These are phyloP conservation scores for Arachis stenosperma DNA, from an alignment of 306 rosid species.

Conservation along the genomic window DNA sequence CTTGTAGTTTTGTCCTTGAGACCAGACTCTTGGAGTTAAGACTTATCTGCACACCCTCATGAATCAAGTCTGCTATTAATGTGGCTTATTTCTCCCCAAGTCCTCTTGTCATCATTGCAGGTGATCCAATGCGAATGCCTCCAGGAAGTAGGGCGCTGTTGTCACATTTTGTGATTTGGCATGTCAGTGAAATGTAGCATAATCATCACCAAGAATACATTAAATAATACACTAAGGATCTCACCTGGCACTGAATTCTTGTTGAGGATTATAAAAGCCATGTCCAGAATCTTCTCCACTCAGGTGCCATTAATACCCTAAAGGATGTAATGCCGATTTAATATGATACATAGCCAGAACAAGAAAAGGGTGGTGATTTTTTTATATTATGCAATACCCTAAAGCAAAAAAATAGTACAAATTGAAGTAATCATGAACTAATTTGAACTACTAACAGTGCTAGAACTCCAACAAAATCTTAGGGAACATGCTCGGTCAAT, in stretches of 20 bases:
- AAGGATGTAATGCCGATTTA: constrained; percentile 30
- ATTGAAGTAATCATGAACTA: too few relatives aligned
- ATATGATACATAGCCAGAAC: constrained; percentile 19
- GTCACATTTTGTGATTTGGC: constrained; percentile 58
- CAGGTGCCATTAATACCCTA: constrained; percentile 98
- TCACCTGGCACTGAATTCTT: constrained; percentile 94
- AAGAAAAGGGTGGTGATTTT: background rate
- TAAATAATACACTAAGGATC: constrained; percentile 6
- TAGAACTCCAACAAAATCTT: too few relatives aligned
- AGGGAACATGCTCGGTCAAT: too few relatives aligned
- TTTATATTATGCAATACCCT: background rate
- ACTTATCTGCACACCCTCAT: constrained; percentile 80
- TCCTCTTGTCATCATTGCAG: constrained; percentile 98
- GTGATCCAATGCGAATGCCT: constrained; percentile 95
- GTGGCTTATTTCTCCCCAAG: constrained; percentile 69
- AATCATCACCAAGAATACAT: constrained; percentile 17
- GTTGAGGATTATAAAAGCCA: constrained; percentile 90
- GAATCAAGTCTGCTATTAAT: constrained; percentile 72
- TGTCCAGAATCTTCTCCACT: constrained; percentile 91
- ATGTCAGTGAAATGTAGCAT: constrained; percentile 26
- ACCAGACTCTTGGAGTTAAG: constrained; percentile 62
- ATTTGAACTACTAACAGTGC: too few relatives aligned
- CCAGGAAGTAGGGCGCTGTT: constrained; percentile 89
- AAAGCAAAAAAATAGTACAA: too few relatives aligned
- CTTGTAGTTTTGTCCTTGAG: constrained; percentile 82